These are phyloP conservation scores for Hypoxylon fragiforme DNA, from an alignment of 495 filamentous ascomycete genomes.

Conservation along the genomic window DNA sequence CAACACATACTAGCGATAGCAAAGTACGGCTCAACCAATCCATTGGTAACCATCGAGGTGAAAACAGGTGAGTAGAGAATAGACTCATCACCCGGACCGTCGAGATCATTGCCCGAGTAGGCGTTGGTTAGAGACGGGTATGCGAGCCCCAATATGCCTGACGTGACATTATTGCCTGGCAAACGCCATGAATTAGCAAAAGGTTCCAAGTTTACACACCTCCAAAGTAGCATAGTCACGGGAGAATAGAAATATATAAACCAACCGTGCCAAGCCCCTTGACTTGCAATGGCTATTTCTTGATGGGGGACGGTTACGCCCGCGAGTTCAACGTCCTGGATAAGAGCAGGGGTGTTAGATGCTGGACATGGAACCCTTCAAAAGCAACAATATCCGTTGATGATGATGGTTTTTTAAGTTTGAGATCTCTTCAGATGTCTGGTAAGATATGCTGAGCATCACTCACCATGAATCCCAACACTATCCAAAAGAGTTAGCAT, in stretches of 20 bases:
- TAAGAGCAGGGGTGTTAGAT: background rate
- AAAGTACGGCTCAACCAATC: slow-evolving; percentile 59
- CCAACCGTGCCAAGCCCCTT: slow-evolving; percentile 49
- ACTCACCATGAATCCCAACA: slow-evolving; percentile 15
- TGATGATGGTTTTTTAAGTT: too few species aligned
- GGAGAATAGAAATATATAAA: too few species aligned
- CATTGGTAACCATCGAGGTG: slow-evolving; percentile 57
- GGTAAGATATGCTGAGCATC: background rate
- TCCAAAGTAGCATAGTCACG: too few species aligned
- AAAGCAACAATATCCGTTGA: too few species aligned
- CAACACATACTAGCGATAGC: slow-evolving; percentile 46
- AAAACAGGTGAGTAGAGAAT: slow-evolving; percentile 60
- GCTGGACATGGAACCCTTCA: background rate
- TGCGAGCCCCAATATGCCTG: slow-evolving; percentile 64
- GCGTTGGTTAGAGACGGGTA: slow-evolving; percentile 52
- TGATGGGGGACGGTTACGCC: slow-evolving; percentile 58
- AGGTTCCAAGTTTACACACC: too few species aligned
- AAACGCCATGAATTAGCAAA: too few species aligned
- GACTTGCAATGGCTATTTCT: slow-evolving; percentile 52
- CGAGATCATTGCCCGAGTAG: slow-evolving; percentile 24
- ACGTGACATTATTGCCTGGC: slow-evolving; percentile 47
- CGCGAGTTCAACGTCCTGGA: slow-evolving; percentile 56
- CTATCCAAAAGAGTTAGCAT: slow-evolving; percentile 2
- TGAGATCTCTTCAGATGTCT: too few species aligned
- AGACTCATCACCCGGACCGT: slow-evolving; percentile 37